Evolutionary conservation across 2,329 filamentous ascomycete genomes (phyloP), one percentile per base, ranked within the genome.

Genomic region (Trichoderma endophyticum): DNA sequence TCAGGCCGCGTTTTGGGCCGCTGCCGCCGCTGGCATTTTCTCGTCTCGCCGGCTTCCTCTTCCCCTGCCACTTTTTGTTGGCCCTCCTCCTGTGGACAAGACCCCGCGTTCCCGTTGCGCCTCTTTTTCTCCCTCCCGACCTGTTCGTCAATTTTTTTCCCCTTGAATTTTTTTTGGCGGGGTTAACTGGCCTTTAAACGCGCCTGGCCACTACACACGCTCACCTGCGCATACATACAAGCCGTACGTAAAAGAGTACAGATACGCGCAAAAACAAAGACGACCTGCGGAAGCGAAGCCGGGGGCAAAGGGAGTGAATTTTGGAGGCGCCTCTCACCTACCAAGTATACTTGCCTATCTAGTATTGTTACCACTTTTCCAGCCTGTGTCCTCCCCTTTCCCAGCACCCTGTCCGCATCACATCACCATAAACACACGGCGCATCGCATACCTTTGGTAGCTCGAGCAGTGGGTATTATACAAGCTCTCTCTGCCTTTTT

Each of bases 141-240:
- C 26, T 63, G 67, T 72, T 72, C 34, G 32, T 32, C 26, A 61
- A 34, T 28, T 71, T 51, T 71, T 71, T 72, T 48, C 56, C 60
- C 60, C 34, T 72, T 56, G 24, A 62, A 57, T 71, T 71, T 70
- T 61, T 64, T 71, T 68, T 72, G 64, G 70, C 63, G 70, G 70
- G 70, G 70, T 72, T 63, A 24, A 68, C 48, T 61, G 39, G 66
- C 39, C 57, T 69, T 61, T 69, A 51, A 69, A 69, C 66, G 66
- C 57, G 66, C 61, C 65, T 72, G 32, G 54, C 64, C 59, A 64
- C 70, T 64, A 61, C 70, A 65, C 24, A 60, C 56, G 24, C 36
- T 36, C 59, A 70, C 28, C 54, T 54, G 28, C 62, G 59, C 39
- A 61, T 21, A 71, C 56, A 32, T 60, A 60, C 56, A 36, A 51